Conservation (phyloP, 495 filamentous ascomycete genomes). For the Penicillium crystallinum region DNA sequence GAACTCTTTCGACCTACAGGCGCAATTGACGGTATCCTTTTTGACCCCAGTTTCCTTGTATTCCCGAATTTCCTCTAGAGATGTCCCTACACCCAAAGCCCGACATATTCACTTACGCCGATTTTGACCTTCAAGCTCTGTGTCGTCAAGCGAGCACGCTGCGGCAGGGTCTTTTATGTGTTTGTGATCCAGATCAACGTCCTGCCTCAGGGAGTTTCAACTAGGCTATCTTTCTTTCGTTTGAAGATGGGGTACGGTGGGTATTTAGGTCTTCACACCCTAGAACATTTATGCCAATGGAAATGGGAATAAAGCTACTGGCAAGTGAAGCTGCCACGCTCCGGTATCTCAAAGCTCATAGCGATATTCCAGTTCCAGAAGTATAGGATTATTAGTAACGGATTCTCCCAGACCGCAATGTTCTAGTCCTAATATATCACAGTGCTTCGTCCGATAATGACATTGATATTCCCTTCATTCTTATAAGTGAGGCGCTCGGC, state of each 20-base stretch:
- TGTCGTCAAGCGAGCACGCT: constrained; percentile 17
- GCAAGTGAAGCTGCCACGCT: constrained; percentile 23
- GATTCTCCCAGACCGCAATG: neutral
- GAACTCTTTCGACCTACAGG: no score
- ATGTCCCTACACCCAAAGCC: constrained; percentile 1
- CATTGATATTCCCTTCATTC: constrained; percentile 21
- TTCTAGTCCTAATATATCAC: constrained; percentile 1
- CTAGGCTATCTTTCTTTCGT: constrained; percentile 23
- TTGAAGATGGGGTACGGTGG: constrained; percentile 24
- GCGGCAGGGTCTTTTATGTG: constrained; percentile 17
- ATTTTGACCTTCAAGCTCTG: constrained; percentile 19
- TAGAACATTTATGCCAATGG: constrained; percentile 12
- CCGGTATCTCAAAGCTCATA: constrained; percentile 19
- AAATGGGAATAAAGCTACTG: constrained; percentile 16
- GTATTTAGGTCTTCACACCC: constrained; percentile 21
- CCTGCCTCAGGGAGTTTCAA: constrained; percentile 25
- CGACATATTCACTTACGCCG: constrained; percentile 16
- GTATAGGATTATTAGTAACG: constrained; percentile 20
- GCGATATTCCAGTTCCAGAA: constrained; percentile 27
- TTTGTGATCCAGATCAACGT: constrained; percentile 18
- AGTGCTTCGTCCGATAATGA: constrained; percentile 21
- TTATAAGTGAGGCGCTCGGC: constrained; percentile 27
- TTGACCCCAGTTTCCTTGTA: no score
- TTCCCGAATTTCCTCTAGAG: no score
- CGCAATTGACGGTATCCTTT: no score